Conservation (phyloP, 768 basidiomycete species). For the Pleurotus giganteus region DNA sequence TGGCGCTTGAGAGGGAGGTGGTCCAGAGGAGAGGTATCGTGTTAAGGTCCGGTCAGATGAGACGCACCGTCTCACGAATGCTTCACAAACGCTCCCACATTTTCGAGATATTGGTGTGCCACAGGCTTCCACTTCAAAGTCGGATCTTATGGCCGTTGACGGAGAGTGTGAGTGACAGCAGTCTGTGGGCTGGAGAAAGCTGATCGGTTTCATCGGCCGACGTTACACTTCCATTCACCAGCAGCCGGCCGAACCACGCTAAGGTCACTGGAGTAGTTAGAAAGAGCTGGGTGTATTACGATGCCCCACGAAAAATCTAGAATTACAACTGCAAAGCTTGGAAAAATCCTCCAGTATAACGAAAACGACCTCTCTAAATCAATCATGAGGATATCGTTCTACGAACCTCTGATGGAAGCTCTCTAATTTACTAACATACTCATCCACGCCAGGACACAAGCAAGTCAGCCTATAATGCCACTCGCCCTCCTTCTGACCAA, state of each 20-base stretch:
- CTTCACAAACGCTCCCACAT: no score
- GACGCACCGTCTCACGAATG: not conserved
- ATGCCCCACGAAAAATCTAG: no score
- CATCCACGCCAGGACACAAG: constrained; percentile 90
- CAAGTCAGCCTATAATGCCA: constrained; percentile 93
- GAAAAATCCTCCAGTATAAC: not conserved
- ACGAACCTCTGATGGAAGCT: constrained; percentile 34
- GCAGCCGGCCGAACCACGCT: not conserved
- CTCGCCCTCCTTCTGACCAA: constrained; percentile 89
- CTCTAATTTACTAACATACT: constrained; percentile 85
- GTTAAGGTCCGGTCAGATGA: not conserved
- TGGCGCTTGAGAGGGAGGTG: not conserved
- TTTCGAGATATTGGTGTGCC: no score
- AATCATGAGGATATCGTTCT: constrained; percentile 22
- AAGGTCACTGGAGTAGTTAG: no score
- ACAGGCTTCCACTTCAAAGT: not conserved
- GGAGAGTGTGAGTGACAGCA: not conserved
- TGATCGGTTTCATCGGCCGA: not conserved
- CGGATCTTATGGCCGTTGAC: not conserved
- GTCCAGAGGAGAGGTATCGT: not conserved
- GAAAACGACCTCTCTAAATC: not conserved
- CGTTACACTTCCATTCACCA: not conserved
- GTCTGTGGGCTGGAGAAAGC: not conserved
- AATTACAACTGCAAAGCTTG: not conserved
- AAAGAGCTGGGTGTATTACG: no score